Conservation (phyloP, 1,284 basidiomycete species). For the Amylostereum areolatum region DNA sequence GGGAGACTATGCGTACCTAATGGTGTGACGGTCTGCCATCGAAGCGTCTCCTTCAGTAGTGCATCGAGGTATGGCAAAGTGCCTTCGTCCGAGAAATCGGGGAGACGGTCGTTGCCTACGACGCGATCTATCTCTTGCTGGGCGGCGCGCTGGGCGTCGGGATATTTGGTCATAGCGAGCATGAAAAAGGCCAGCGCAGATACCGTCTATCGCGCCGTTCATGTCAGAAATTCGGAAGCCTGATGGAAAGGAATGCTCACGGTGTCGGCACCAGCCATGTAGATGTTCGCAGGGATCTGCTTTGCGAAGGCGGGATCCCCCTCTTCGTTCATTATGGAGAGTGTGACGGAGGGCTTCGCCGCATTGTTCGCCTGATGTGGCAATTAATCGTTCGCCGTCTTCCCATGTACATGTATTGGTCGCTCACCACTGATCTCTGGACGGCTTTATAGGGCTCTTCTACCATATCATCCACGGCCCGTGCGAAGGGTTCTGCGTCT, state of each 20-base stretch:
- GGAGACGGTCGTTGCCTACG: conserved; percentile 11
- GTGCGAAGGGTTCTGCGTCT: not conserved
- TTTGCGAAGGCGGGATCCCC: not conserved
- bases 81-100: conserved; percentile 8
- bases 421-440: no score
- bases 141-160: conserved; percentile 9
- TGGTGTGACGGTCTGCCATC: conserved; percentile 12
- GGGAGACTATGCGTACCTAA: conserved; percentile 5
- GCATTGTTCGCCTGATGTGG: no score
- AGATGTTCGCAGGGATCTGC: not conserved
- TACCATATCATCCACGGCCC: not conserved
- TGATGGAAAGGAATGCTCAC: not conserved
- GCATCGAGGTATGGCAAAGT: conserved; percentile 13
- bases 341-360: not conserved
- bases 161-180: conserved; percentile 13
- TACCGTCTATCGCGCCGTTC: not conserved
- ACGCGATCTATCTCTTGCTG: conserved; percentile 14
- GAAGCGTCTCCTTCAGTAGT: conserved; percentile 12
- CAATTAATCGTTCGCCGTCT: no score
- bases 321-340: not conserved
- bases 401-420: no score
- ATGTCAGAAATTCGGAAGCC: not conserved
- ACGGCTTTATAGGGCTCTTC: not conserved
- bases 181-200: conserved; percentile 5
- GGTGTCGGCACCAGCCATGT: not conserved